A percentile compares a stretch with the other conserved stretches of the same genome.
These are phyloP conservation scores for Anthracocystis walkeri DNA, from an alignment of 1,284 basidiomycete genomes.

Conservation along the genomic window DNA sequence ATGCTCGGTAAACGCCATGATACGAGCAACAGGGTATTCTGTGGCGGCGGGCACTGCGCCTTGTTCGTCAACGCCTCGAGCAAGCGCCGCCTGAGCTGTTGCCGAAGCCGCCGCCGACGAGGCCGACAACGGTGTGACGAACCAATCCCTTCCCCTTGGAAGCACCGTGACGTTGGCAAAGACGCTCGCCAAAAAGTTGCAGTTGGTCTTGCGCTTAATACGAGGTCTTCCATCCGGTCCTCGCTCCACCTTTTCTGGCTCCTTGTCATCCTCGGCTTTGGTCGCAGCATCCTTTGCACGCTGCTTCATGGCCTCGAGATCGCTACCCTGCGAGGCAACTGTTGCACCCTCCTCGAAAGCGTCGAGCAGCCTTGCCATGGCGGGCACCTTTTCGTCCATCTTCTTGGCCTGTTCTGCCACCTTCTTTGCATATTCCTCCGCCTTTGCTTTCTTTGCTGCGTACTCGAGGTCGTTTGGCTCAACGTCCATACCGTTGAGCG, in stretches of 20 bases:
- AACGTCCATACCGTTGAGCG: conserved; percentile 62
- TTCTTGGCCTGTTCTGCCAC: conserved; percentile 52
- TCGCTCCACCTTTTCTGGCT: conserved; percentile 48
- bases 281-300: conserved; percentile 54
- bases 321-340: conserved; percentile 51
- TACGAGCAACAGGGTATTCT: conserved; percentile 65
- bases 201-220: conserved; percentile 66
- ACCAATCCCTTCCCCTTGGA: conserved; percentile 65
- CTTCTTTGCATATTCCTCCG: conserved; percentile 50
- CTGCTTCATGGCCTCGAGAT: conserved; percentile 63
- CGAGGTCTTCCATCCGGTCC: conserved; percentile 53
- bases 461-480: conserved; percentile 63
- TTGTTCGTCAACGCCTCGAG: conserved; percentile 35
- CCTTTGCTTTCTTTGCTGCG: conserved; percentile 54
- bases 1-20: conserved; percentile 68
- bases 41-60: conserved; percentile 37
- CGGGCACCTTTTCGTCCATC: conserved; percentile 60
- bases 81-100: conserved; percentile 50
- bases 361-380: conserved; percentile 62
- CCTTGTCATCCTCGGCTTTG: conserved; percentile 32
- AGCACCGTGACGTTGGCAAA: conserved; percentile 67
- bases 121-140: conserved; percentile 58
- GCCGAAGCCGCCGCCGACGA: conserved; percentile 50
- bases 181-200: conserved; percentile 68
- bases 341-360: conserved; percentile 69